Percentiles rank a stretch among this genome's conserved stretches.
Evolutionary conservation across 495 filamentous ascomycete species (phyloP).

Genomic region (Diplogelasinospora grovesii): DNA sequence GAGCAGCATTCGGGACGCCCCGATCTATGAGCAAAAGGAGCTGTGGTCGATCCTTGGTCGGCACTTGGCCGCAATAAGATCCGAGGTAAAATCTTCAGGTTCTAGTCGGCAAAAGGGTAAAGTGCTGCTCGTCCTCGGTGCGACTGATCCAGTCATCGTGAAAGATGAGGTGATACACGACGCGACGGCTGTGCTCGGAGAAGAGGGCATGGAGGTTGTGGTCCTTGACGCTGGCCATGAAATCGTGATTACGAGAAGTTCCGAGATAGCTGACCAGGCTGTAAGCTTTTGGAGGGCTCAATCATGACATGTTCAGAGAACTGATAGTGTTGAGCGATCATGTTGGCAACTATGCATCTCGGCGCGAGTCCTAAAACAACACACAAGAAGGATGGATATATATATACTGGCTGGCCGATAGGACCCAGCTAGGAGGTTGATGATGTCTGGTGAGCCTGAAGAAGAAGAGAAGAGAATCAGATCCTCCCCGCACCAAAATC

Average conservation of each 20-base stretch:
- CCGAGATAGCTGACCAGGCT: conserved; percentile 34
- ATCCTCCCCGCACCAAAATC: no score
- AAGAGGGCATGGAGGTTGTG: conserved; percentile 38
- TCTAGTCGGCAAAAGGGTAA: conserved; percentile 30
- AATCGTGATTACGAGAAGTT: conserved; percentile 37
- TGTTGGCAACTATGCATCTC: no score
- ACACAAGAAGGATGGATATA: no score
- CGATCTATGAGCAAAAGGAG: conserved; percentile 48
- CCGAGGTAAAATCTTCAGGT: neutral
- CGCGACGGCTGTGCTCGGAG: conserved; percentile 33
- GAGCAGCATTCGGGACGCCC: conserved; percentile 46
- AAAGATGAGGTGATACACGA: conserved; percentile 48
- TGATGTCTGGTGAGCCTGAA: no score
- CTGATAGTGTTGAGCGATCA: no score
- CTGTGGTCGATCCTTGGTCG: conserved; percentile 53
- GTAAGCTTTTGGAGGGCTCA: conserved; percentile 32
- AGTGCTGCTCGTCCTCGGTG: conserved; percentile 45
- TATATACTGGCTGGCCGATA: no score
- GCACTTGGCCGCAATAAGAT: conserved; percentile 39
- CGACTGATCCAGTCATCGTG: conserved; percentile 48
- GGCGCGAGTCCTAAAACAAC: no score
- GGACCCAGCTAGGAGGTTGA: no score
- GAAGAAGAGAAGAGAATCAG: no score
- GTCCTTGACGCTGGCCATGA: conserved; percentile 45
- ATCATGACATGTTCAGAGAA: no score